phyloP scores from a whole-genome alignment of 805 yeast genomes.

The Metschnikowia shivogae region DNA sequence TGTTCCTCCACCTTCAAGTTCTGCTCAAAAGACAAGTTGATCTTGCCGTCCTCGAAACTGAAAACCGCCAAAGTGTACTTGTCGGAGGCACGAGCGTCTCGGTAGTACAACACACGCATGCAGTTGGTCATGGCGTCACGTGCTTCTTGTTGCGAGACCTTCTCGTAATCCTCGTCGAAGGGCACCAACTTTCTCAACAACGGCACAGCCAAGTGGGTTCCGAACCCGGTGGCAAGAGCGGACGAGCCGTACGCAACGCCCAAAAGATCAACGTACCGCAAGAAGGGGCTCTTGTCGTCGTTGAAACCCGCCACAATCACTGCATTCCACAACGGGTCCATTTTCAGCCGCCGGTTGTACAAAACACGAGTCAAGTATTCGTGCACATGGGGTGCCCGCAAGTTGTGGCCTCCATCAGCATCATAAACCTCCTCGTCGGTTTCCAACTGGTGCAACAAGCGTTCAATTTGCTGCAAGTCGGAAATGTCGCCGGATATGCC shows the following conservation, averaged over 20 bases:
- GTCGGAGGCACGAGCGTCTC: constrained; percentile 94
- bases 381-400: constrained; percentile 85
- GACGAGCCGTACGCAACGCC: constrained; percentile 91
- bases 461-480: constrained; percentile 81
- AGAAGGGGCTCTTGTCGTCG: constrained; percentile 58
- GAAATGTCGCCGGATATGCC: constrained; percentile 94
- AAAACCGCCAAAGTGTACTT: constrained; percentile 78
- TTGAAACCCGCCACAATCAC: constrained; percentile 86
- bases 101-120: constrained; percentile 90
- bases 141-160: constrained; percentile 71
- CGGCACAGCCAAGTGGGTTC: constrained; percentile 92
- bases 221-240: constrained; percentile 92
- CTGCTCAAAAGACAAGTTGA: constrained; percentile 59
- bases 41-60: constrained; percentile 40
- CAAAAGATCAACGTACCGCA: constrained; percentile 82
- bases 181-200: constrained; percentile 81
- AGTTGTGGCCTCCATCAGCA: constrained; percentile 50
- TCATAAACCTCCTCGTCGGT: constrained; percentile 74
- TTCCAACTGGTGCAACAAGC: constrained; percentile 72
- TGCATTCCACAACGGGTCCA: constrained; percentile 97
- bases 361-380: constrained; percentile 80
- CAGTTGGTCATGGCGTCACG: constrained; percentile 71
- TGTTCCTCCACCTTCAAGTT: constrained; percentile 65
- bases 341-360: constrained; percentile 83
- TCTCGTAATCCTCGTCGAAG: constrained; percentile 67